Conservation (phyloP, 1,284 basidiomycete species). For the Cutaneotrichosporon dermatis region DNA sequence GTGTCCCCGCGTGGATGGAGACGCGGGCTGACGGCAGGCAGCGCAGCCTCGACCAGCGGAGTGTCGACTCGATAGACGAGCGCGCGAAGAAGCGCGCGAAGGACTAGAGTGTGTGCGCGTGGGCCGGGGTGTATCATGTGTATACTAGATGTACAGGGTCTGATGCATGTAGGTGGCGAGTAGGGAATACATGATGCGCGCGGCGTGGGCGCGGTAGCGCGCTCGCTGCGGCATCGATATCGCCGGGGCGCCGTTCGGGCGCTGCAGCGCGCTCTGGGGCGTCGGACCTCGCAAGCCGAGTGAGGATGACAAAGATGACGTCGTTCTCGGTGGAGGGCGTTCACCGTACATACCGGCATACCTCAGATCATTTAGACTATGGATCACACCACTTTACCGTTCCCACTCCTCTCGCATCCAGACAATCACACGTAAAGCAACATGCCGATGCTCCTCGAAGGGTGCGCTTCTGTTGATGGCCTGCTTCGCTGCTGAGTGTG, state of each 20-base stretch:
- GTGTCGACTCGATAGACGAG: constrained; percentile 8
- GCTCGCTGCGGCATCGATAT: no score
- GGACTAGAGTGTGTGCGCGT: constrained; percentile 11
- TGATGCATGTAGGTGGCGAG: background rate
- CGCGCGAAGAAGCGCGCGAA: constrained; percentile 11
- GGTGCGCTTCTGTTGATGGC: constrained; percentile 15
- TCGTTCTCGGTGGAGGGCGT: background rate
- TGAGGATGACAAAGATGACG: no score
- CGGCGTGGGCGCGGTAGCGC: background rate
- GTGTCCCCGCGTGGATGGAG: background rate
- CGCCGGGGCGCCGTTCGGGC: no score
- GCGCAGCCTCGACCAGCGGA: constrained; percentile 3
- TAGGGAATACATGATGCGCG: no score
- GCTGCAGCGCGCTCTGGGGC: no score
- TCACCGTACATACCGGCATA: no score
- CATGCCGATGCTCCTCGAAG: constrained; percentile 43
- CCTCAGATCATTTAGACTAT: no score
- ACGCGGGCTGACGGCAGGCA: background rate
- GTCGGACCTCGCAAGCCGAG: no score
- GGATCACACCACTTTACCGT: no score
- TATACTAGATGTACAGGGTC: constrained; percentile 4
- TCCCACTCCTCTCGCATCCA: no score
- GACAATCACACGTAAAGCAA: background rate
- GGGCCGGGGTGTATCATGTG: constrained; percentile 3
- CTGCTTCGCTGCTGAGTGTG: no score